Base-by-base conservation (phyloP, 2,329 filamentous ascomycete species). In the Diaporthe eres region DNA sequence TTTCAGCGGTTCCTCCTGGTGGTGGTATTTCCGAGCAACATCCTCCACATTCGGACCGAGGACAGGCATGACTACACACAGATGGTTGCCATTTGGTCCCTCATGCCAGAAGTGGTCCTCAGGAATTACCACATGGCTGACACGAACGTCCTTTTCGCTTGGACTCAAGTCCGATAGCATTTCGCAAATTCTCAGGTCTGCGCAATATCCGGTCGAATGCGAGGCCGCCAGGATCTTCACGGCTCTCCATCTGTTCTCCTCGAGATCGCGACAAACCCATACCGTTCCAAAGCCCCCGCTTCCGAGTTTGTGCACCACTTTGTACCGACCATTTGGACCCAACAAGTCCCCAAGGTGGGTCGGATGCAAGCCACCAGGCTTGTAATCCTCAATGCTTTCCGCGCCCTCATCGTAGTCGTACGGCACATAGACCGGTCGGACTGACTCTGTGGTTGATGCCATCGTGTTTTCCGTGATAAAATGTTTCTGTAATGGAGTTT, bases 41-140 rank as follows among this genome's bases (percentile, higher is more conserved):
- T 47, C 60, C 17, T 65, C 39, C 13, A 65, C 7, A 9, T 31
- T 65, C 3, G 60, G 60, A 6, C 60, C 60, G 17, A 65, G 60
- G 4, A 65, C 39, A 4, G 60, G 60, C 60, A 65, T 65, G 15
- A 65, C 60, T 6, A 65, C 25, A 12, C 60, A 65, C 1, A 65
- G 25, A 4, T 65, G 60, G 15, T 31, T 65, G 25, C 60, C 60
- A 47, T 65, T 65, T 2, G 60, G 60, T 7, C 60, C 60, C 9
- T 65, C 39, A 2, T 47, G 60, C 60, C 60, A 65, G 13, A 65
- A 65, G 25, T 65, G 60, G 7, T 65, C 25, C n/a, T 28, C 42
- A 4, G 60, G 60, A 47, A 65, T 15, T 15, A 65, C 60, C 25
- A 65, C 60, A 12, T 47, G 60, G n/a, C 39, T 65, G 39, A 31